A percentile compares a stretch with the other conserved stretches of the same genome.
Evolutionary conservation across 1,284 basidiomycete genomes (phyloP).

Genomic region (Ustilago vetiveriae): DNA sequence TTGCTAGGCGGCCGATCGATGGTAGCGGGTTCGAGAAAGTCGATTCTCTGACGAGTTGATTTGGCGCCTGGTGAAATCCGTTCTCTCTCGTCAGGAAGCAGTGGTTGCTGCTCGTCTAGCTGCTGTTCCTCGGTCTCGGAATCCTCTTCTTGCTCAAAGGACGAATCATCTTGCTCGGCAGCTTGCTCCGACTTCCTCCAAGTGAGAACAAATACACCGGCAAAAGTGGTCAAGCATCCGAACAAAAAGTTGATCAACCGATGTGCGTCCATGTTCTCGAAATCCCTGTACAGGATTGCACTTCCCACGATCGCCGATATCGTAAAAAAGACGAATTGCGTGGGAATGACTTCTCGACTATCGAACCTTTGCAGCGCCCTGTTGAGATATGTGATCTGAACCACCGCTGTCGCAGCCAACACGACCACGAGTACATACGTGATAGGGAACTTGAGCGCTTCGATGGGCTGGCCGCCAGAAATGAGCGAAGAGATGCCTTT

Average conservation of each 20-base stretch:
- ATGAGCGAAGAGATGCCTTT: constrained; percentile 86
- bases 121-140: constrained; percentile 1
- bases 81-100: constrained; percentile 10
- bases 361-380: constrained; percentile 68
- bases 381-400: constrained; percentile 92
- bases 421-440: constrained; percentile 71
- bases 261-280: constrained; percentile 73
- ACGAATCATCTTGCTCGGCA: neutral
- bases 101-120: constrained; percentile 1
- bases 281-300: constrained; percentile 92
- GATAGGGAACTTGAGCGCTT: constrained; percentile 57
- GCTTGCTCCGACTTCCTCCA: constrained; percentile 13
- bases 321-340: constrained; percentile 85
- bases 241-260: constrained; percentile 86
- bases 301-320: constrained; percentile 86
- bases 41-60: constrained; percentile 6
- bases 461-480: constrained; percentile 43
- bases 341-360: constrained; percentile 71
- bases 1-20: constrained; percentile 8
- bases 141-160: no score
- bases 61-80: neutral
- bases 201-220: constrained; percentile 77
- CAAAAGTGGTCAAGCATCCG: constrained; percentile 81
- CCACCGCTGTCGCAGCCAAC: constrained; percentile 80
- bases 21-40: constrained; percentile 15